Evolutionary conservation across 169 alveolate species (phyloP).

Genomic region (Besnoitia besnoiti): DNA sequence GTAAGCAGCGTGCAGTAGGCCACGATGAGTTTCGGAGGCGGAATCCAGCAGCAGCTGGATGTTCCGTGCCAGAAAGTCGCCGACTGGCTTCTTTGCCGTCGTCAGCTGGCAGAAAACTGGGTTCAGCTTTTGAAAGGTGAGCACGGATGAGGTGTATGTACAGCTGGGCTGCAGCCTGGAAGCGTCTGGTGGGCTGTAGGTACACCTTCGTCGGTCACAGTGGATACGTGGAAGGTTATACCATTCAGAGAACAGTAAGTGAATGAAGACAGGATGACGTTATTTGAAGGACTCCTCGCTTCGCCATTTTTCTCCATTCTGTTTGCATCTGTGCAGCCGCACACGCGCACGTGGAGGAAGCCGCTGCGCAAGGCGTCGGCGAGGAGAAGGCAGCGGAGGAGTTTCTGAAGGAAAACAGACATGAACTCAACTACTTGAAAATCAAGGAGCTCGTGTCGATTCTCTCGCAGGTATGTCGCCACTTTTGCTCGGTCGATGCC

Average conservation of each 20-base stretch:
- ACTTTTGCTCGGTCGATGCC: too few species aligned
- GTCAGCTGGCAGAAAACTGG: conserved; percentile 21
- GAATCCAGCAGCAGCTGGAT: background rate
- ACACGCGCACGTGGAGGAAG: background rate
- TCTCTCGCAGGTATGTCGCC: background rate
- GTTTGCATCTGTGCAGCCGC: background rate
- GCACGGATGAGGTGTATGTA: background rate
- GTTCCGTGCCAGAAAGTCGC: conserved; percentile 4
- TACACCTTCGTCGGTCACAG: too few species aligned
- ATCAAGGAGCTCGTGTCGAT: background rate
- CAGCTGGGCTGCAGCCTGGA: background rate
- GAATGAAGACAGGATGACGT: too few species aligned
- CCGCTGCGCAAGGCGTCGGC: background rate
- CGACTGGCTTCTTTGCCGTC: conserved; percentile 22
- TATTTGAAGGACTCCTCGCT: too few species aligned
- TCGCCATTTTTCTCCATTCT: too few species aligned
- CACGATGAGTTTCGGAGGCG: conserved; percentile 1
- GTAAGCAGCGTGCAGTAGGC: too few species aligned
- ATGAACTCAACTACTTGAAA: background rate
- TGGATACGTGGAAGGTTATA: too few species aligned
- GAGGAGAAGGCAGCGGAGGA: background rate
- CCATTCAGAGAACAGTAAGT: too few species aligned
- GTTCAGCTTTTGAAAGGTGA: conserved; percentile 10
- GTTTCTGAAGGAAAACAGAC: background rate
- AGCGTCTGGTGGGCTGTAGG: too few species aligned